Evolutionary conservation across 129 eudicot species (phyloP), one percentile per base, ranked within the genome.

Genomic region (Tagetes erecta): DNA sequence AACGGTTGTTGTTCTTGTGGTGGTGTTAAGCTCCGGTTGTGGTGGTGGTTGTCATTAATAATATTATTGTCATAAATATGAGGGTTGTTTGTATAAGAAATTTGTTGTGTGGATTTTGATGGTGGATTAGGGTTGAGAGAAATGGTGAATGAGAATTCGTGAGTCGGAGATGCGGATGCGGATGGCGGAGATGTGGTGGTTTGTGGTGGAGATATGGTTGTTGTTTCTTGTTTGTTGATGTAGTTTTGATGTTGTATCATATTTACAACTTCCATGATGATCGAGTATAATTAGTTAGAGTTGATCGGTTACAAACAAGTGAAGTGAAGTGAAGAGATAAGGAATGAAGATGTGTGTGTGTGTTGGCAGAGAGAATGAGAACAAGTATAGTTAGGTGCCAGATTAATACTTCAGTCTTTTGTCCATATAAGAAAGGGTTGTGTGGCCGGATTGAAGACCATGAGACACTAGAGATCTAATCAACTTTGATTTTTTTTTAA

Each of bases 121-220:
- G 83, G 67, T 47, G 83, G 74, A 11, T 79, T 40, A 5, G 84
- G 87, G 67, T 87, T 86, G 76, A 92, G 91, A 57, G 98, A 92
- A 68, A 90, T 75, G 39, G 96, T 84, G 95, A 92, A 92, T 71
- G 98, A 87, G 95, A 92, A 92, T 33, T 92, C 98, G 76, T 89
- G 98, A 6, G 95, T 79, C 6, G 98, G 98, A 64, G 98, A 92
- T 30, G 90, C 81, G 0, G 96, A 74, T 10, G 89, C 34, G 1
- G 98, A 84, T 6, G 92, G 74, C 9, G 87, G 84, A 60, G 88
- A 70, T 8, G 84, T 34, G 68, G 88, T n/a, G 1, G 73, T 9
- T 41, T 56, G 77, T 42, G 83, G 78, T 30, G 64, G 69, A 49
- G 80, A 72, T 62, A 57, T 65, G 42, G 80, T 58, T 62, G 51